phyloP scores from a whole-genome alignment of 352 stramenopile genomes.

The Globisporangium solare region DNA sequence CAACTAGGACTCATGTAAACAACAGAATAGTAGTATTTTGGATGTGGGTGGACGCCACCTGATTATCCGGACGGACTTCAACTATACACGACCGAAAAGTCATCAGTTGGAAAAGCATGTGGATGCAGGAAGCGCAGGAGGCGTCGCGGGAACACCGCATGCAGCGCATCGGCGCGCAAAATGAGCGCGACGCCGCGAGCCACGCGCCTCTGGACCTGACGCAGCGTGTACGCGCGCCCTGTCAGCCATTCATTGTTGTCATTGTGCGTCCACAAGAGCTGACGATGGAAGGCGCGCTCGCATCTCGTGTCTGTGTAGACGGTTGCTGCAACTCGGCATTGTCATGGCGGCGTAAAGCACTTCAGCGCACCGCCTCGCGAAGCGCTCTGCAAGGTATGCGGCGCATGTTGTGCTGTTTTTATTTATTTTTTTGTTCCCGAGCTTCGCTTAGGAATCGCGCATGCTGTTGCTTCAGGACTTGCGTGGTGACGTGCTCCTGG shows the following conservation, averaged over 20 bases:
- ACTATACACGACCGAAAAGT: background rate
- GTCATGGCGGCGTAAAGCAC: constrained; percentile 11
- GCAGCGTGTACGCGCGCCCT: constrained; percentile 4
- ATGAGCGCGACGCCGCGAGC: background rate
- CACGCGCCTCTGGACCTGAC: background rate
- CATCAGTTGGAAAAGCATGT: constrained; percentile 1
- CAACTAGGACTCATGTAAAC: too few relatives aligned
- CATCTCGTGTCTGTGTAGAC: constrained; percentile 1
- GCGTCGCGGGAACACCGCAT: constrained; percentile 1
- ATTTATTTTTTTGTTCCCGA: too few relatives aligned
- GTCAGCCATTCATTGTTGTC: background rate
- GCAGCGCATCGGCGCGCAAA: constrained; percentile 1
- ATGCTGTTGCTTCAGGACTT: constrained; percentile 17
- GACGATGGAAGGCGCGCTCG: background rate
- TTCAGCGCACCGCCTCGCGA: constrained; percentile 21
- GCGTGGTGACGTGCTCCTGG: constrained; percentile 17
- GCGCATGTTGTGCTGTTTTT: background rate
- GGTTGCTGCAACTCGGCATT: background rate
- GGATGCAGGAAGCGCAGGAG: constrained; percentile 6
- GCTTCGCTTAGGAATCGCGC: too few relatives aligned
- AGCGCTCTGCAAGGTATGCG: constrained; percentile 30
- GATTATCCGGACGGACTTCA: background rate
- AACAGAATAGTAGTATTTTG: too few relatives aligned
- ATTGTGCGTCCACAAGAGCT: background rate
- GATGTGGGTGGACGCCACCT: background rate